These are phyloP conservation scores for Exobasidium rhododendri DNA, from an alignment of 1,284 basidiomycete genomes.

Conservation along the genomic window DNA sequence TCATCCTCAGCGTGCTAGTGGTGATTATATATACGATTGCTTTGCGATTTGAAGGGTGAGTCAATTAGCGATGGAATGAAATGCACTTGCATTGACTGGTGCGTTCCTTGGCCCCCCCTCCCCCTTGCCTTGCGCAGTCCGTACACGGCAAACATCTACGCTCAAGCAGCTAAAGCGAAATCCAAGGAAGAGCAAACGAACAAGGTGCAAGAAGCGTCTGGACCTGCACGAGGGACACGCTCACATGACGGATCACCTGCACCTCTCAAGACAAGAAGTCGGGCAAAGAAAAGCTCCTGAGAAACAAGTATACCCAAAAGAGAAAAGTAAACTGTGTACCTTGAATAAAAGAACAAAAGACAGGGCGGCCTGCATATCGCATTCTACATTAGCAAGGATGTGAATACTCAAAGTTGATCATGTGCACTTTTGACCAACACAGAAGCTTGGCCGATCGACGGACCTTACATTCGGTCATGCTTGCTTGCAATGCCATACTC, in stretches of 20 bases:
- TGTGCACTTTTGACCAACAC: too few relatives aligned
- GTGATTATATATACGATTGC: constrained; percentile 45
- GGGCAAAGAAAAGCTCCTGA: neutral
- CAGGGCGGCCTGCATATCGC: too few relatives aligned
- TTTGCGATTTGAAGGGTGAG: constrained; percentile 39
- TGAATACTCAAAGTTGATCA: too few relatives aligned
- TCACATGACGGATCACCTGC: neutral
- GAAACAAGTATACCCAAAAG: neutral
- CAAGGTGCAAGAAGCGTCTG: neutral
- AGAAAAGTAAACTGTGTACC: neutral
- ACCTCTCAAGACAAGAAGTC: neutral
- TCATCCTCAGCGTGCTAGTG: constrained; percentile 49
- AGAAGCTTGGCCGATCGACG: too few relatives aligned
- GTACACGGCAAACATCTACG: constrained; percentile 51
- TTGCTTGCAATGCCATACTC: too few relatives aligned
- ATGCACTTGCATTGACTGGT: neutral
- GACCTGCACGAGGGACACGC: constrained; percentile 2
- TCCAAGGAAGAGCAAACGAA: constrained; percentile 1
- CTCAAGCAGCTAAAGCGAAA: constrained; percentile 37
- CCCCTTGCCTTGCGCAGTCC: constrained; percentile 21
- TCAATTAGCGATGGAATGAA: constrained; percentile 19
- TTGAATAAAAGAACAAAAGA: neutral
- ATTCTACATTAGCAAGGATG: too few relatives aligned
- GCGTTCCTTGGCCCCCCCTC: neutral
- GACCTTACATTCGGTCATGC: too few relatives aligned